These are phyloP conservation scores for Candida sanyaensis DNA, from an alignment of 1,139 yeast genomes.

Conservation along the genomic window DNA sequence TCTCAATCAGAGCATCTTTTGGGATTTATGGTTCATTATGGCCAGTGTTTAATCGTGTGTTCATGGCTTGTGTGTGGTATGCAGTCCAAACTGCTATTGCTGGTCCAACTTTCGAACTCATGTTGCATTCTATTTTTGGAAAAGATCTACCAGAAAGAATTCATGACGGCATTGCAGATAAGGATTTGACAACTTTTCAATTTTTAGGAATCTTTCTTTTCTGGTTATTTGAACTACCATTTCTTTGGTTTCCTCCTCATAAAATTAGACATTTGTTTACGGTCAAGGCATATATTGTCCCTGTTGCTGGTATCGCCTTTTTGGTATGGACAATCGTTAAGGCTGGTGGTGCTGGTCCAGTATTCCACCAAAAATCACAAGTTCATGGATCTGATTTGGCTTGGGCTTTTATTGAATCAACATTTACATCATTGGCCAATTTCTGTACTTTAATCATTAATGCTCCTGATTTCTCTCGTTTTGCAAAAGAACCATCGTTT, in stretches of 20 bases:
- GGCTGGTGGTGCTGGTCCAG: slow-evolving; percentile 75
- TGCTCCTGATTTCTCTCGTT: slow-evolving; percentile 89
- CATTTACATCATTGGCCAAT: slow-evolving; percentile 80
- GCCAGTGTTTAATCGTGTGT: slow-evolving; percentile 80
- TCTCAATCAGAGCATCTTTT: slow-evolving; percentile 69
- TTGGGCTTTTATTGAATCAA: slow-evolving; percentile 79
- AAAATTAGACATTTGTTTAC: slow-evolving; percentile 80
- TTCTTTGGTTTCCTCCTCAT: slow-evolving; percentile 80
- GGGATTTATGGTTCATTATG: slow-evolving; percentile 79
- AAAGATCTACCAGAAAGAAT: slow-evolving; percentile 46
- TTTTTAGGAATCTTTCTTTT: slow-evolving; percentile 76
- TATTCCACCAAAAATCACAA: slow-evolving; percentile 51
- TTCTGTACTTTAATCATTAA: slow-evolving; percentile 86
- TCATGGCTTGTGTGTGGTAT: slow-evolving; percentile 84
- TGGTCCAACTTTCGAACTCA: slow-evolving; percentile 76
- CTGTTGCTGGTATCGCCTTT: slow-evolving; percentile 78
- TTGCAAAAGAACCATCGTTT: slow-evolving; percentile 55
- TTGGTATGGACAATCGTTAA: slow-evolving; percentile 78
- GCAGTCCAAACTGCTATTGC: slow-evolving; percentile 84
- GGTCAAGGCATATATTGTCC: slow-evolving; percentile 72
- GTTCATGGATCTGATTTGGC: slow-evolving; percentile 63
- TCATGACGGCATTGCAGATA: slow-evolving; percentile 54
- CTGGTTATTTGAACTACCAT: slow-evolving; percentile 77
- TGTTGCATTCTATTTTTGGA: slow-evolving; percentile 70
- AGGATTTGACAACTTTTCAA: slow-evolving; percentile 57